Evolutionary conservation across 148 eudicot species (phyloP), one percentile per base, ranked within the genome.

Genomic region (Drosera capensis): DNA sequence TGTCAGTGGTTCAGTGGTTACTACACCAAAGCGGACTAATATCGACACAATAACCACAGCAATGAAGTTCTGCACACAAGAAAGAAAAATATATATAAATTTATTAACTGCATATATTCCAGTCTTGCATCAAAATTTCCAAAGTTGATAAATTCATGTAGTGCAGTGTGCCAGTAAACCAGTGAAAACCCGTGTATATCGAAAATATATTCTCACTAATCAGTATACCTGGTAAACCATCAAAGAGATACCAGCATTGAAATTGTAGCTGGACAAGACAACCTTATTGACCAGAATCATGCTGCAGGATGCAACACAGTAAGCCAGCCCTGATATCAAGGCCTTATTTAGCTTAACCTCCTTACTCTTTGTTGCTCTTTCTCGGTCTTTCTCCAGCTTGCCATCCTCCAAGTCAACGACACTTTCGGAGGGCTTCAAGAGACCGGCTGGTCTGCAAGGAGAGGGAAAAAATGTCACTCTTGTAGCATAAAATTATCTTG

Each of bases 271-370:
- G 49, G 94, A 84, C 20, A 84, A 56, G 23, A 71, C 88, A 60
- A 84, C 56, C 72, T 84, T 84, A 61, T 84, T 84, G 59, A 84
- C 67, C 62, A 84, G 63, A 65, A 79, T 84, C 94, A 84, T 84
- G 69, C 84, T 71, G 56, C 94, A 84, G 40, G 94, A 84, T 15
- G 94, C 73, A 57, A 84, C 39, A 54, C 94, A 84, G 30, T 92
- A 92, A 26, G 94, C 94, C 59, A 85, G 23, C 45, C 99, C 99
- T 52, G 99, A 70, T 54, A 92, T 41, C 45, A 92, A 68, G 45
- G 99, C 94, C 60, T 59, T 75, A 54, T 85, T 81, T 44, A 67
- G 45, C 54, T 66, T 69, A 59, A 73, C 34, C 38, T 48, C 29
- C 65, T 55, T 69, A 68, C 50, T 85, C 54, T 74, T 64, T 23